A percentile compares a stretch with the other conserved stretches of the same genome.
Conservation (phyloP, 2,329 filamentous ascomycete species). For the Mycogone perniciosa region DNA sequence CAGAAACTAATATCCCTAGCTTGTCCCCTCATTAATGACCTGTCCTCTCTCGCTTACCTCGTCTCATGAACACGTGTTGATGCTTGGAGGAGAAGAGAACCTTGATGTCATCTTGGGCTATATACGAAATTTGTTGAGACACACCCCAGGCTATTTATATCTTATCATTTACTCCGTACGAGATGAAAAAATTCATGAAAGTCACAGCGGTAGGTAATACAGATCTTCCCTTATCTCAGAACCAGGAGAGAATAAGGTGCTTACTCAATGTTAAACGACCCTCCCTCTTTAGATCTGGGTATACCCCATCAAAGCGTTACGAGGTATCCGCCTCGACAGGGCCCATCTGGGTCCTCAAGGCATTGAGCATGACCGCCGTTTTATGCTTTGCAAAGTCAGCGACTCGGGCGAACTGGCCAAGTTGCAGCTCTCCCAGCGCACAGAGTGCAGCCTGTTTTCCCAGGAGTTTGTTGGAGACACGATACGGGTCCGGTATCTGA, state of each 20-base stretch:
- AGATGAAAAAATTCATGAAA: slow-evolving; percentile 20
- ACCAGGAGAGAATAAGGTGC: background rate
- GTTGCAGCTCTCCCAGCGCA: slow-evolving; percentile 53
- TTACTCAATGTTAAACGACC: background rate
- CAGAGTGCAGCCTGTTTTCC: slow-evolving; percentile 58
- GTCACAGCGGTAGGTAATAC: slow-evolving; percentile 23
- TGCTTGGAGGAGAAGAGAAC: too few species aligned
- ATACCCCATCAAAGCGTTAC: slow-evolving; percentile 70
- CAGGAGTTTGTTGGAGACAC: slow-evolving; percentile 43
- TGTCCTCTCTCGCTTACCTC: too few species aligned
- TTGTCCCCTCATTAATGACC: too few species aligned
- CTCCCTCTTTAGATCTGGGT: slow-evolving; percentile 46
- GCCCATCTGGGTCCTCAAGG: slow-evolving; percentile 56
- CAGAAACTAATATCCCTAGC: too few species aligned
- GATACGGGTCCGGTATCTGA: slow-evolving; percentile 39
- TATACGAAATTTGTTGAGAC: too few species aligned
- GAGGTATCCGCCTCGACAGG: slow-evolving; percentile 48
- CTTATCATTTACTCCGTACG: background rate
- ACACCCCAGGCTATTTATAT: too few species aligned
- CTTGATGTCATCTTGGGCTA: too few species aligned
- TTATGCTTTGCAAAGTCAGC: slow-evolving; percentile 58
- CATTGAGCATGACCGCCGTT: slow-evolving; percentile 59
- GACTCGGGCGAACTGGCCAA: slow-evolving; percentile 40
- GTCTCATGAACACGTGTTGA: too few species aligned
- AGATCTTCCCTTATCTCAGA: too few species aligned